Evolutionary conservation across 2,329 filamentous ascomycete species (phyloP).

Genomic region (Pseudogymnoascus destructans): DNA sequence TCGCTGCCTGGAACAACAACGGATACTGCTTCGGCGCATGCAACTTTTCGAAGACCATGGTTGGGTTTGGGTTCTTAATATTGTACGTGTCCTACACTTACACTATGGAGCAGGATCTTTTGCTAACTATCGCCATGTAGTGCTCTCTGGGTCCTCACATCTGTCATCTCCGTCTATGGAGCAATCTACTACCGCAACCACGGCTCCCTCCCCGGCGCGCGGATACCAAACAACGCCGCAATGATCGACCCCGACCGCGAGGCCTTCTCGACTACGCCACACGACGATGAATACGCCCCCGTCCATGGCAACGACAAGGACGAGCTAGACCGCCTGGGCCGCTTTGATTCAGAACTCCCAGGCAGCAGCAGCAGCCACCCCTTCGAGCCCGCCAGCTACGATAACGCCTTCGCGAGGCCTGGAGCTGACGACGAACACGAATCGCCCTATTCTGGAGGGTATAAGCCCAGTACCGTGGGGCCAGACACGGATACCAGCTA

Average conservation of each 20-base stretch:
- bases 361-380: conserved; percentile 1
- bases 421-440: background rate
- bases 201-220: conserved; percentile 44
- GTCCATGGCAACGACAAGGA: conserved; percentile 43
- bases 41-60: conserved; percentile 47
- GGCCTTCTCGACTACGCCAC: conserved; percentile 55
- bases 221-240: conserved; percentile 27
- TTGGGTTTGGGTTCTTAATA: conserved; percentile 48
- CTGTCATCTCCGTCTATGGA: conserved; percentile 45
- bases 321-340: conserved; percentile 13
- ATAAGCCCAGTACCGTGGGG: background rate
- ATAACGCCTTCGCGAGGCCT: background rate
- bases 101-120: background rate
- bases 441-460: background rate
- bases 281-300: conserved; percentile 53
- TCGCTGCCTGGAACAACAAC: conserved; percentile 49
- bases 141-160: conserved; percentile 40
- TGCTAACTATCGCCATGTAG: conserved; percentile 26
- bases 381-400: background rate
- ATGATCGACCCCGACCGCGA: conserved; percentile 57
- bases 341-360: background rate
- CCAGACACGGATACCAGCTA: background rate
- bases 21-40: conserved; percentile 43
- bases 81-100: conserved; percentile 34
- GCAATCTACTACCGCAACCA: conserved; percentile 49